Evolutionary conservation across 352 stramenopile species (phyloP), one percentile per base, ranked within the genome.

Genomic region (Phytophthora cajani): DNA sequence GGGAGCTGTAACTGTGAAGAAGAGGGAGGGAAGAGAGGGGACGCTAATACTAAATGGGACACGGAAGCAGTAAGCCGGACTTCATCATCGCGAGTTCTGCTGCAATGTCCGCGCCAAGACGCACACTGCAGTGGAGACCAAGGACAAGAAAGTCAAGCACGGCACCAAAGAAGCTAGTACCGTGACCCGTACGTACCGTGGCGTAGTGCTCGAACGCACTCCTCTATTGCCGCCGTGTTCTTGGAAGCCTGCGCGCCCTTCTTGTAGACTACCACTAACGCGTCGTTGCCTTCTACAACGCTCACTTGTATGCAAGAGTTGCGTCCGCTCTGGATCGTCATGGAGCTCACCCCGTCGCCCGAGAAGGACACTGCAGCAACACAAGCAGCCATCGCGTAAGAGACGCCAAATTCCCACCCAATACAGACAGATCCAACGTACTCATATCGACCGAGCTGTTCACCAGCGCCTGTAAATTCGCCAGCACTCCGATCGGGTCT

Each of bases 401-500:
- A 51, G 33, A 21, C n/a, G n/a, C 56, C 10, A 40, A 40, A 40
- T 16, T 4, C 33, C 23, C 23, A 27, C 23, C 23, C 23, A 27
- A 27, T 27, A 27, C 23, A 27, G 33, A 14, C 33, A 14, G 9
- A 10, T 40, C 33, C 8, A 79, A 27, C 82, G 57, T 85, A 96
- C 83, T 94, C 68, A 95, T 96, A 75, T 97, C 90, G 36, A 82
- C 88, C 19, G 89, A 90, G 16, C 89, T 77, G 71, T 92, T 93
- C 40, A 96, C 79, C 16, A 98, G 84, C 58, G 88, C 85, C 64
- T 97, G 89, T 21, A 98, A 69, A 62, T 97, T 98, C 33, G 92
- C 91, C 16, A 98, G 75, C 32, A 98, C 85, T 23, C 90, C 92
- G 65, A 98, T 93, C 57, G 97, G 88, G 66, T 98, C 92, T 32